Evolutionary conservation across 257 asterid species (phyloP).

Genomic region (Anisodus tanguticus): DNA sequence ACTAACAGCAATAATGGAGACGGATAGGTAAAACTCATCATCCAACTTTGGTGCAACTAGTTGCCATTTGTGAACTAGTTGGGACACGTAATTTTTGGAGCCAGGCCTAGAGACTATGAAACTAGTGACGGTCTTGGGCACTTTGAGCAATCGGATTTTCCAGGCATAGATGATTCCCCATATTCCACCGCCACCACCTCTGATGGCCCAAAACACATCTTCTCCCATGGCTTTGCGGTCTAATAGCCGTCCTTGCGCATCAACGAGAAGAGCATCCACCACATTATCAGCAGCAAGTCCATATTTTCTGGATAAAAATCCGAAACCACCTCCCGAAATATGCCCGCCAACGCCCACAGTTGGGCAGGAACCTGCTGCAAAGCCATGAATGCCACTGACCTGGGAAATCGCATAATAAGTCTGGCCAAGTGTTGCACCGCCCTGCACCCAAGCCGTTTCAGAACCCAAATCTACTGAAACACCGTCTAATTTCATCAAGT

Average conservation of each 20-base stretch:
- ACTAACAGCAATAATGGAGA: constrained; percentile 53
- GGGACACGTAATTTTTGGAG: constrained; percentile 33
- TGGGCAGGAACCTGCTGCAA: constrained; percentile 79
- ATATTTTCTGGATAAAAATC: constrained; percentile 62
- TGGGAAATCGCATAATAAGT: constrained; percentile 58
- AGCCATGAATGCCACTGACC: constrained; percentile 48
- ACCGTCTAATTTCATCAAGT: constrained; percentile 54
- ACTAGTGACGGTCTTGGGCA: constrained; percentile 51
- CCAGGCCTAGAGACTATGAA: constrained; percentile 55
- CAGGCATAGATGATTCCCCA: constrained; percentile 75
- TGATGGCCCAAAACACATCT: constrained; percentile 83
- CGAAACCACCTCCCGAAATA: constrained; percentile 74
- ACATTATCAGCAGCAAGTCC: constrained; percentile 87
- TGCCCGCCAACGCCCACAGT: constrained; percentile 84
- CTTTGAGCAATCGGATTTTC: constrained; percentile 54
- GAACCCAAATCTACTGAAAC: constrained; percentile 53
- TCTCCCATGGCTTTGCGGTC: constrained; percentile 76
- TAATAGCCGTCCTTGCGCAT: constrained; percentile 56
- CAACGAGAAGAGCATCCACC: constrained; percentile 65
- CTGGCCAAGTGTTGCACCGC: constrained; percentile 75
- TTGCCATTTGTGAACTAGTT: constrained; percentile 63
- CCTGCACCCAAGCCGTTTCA: constrained; percentile 63
- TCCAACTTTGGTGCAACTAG: constrained; percentile 53
- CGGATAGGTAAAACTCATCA: constrained; percentile 55
- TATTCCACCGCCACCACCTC: constrained; percentile 85